phyloP scores from a whole-genome alignment of 768 basidiomycete genomes.

The Russula lepida region DNA sequence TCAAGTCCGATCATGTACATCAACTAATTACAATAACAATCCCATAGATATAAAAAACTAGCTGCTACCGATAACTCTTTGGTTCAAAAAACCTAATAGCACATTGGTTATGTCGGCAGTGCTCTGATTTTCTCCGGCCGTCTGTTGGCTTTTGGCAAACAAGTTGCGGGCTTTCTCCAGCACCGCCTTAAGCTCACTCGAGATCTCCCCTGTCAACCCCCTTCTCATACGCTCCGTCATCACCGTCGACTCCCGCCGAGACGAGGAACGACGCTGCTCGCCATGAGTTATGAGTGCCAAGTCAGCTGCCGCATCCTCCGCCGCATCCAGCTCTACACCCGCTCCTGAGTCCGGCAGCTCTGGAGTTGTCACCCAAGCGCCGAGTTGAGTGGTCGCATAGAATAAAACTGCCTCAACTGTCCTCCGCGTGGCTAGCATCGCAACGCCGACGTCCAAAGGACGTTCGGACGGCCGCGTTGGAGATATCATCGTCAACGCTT shows the following conservation, averaged over 20 bases:
- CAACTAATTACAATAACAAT: neutral
- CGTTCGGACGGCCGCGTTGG: slow-evolving; percentile 30
- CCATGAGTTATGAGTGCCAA: slow-evolving; percentile 21
- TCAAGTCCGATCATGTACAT: neutral
- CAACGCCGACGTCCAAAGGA: slow-evolving; percentile 38
- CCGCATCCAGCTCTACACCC: slow-evolving; percentile 31
- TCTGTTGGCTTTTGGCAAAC: slow-evolving; percentile 47
- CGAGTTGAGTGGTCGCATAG: slow-evolving; percentile 70
- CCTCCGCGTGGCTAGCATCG: slow-evolving; percentile 46
- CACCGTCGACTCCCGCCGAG: slow-evolving; percentile 35
- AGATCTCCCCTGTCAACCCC: slow-evolving; percentile 77
- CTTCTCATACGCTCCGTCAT: slow-evolving; percentile 60
- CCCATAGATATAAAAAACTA: neutral
- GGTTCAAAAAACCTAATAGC: slow-evolving; percentile 56
- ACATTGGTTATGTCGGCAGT: slow-evolving; percentile 49
- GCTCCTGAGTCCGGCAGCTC: slow-evolving; percentile 35
- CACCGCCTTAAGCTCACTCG: slow-evolving; percentile 57
- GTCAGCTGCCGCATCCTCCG: slow-evolving; percentile 31
- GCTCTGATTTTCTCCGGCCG: slow-evolving; percentile 35
- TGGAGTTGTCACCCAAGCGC: slow-evolving; percentile 68
- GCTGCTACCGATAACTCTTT: slow-evolving; percentile 37
- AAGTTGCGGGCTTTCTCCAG: slow-evolving; percentile 58
- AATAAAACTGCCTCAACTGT: slow-evolving; percentile 61
- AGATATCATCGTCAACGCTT: slow-evolving; percentile 38
- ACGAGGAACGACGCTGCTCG: slow-evolving; percentile 37